These are phyloP conservation scores for Penicillium sp. DNA, from an alignment of 2,329 filamentous ascomycete species.

Conservation along the genomic window DNA sequence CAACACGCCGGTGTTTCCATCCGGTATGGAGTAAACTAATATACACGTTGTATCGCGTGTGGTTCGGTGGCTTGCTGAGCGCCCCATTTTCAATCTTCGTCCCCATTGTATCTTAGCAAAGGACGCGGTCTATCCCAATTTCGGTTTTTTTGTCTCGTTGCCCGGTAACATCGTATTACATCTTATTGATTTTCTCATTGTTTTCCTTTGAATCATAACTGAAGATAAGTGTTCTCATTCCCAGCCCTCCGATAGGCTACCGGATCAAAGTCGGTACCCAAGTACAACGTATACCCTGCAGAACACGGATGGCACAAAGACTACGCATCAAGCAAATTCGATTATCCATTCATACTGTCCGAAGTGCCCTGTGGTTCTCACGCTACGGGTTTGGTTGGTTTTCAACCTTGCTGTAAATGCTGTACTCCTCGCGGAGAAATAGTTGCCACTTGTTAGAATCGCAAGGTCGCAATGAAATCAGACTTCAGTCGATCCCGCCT, in stretches of 20 bases:
- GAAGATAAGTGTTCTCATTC: background rate
- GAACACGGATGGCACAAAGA: background rate
- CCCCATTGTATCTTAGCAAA: background rate
- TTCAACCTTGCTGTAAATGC: background rate
- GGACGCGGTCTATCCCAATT: background rate
- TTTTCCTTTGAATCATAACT: background rate
- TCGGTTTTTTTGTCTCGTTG: background rate
- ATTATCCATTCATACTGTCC: background rate
- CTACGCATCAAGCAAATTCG: background rate
- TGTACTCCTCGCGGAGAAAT: background rate
- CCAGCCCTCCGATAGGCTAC: conserved; percentile 3
- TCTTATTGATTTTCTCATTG: background rate
- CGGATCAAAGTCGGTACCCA: background rate
- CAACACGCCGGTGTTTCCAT: conserved; percentile 11
- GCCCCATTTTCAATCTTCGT: background rate
- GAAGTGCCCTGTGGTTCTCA: background rate
- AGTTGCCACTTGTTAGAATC: background rate
- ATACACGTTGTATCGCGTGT: background rate
- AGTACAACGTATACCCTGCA: background rate
- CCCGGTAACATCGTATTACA: background rate
- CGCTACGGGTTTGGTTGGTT: background rate
- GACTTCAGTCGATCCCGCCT: conserved; percentile 1
- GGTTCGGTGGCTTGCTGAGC: background rate
- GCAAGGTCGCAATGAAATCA: conserved; percentile 6
- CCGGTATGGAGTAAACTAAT: background rate